Evolutionary conservation across 2,329 filamentous ascomycete species (phyloP).

Genomic region (Cordyceps cateniannulata): DNA sequence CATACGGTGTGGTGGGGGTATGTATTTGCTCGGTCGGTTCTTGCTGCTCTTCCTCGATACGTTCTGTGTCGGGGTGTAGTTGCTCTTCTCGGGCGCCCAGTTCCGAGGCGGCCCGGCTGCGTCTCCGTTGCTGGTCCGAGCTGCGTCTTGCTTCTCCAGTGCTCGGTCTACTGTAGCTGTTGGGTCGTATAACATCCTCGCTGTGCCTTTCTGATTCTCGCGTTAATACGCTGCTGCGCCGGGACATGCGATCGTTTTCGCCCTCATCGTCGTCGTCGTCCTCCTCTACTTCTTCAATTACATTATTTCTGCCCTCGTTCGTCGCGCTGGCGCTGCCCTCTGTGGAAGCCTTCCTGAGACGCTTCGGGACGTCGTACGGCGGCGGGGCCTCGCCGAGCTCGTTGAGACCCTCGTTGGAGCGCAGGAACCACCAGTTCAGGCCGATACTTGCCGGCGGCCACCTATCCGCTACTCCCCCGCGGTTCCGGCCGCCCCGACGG

Average conservation of each 20-base stretch:
- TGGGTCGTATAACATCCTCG: neutral
- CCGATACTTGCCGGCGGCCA: neutral
- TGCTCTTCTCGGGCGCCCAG: neutral
- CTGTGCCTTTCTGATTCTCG: neutral
- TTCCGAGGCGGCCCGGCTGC: neutral
- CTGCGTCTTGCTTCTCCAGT: neutral
- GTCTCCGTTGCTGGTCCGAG: neutral
- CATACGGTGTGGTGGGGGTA: neutral
- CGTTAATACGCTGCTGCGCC: neutral
- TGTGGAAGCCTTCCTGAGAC: slow-evolving; percentile 16
- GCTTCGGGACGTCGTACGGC: slow-evolving; percentile 43
- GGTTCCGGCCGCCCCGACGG: neutral
- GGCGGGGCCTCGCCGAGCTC: slow-evolving; percentile 60
- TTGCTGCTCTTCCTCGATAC: neutral
- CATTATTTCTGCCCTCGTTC: neutral
- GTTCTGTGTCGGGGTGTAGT: neutral
- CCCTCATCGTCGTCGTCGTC: neutral
- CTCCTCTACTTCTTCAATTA: neutral
- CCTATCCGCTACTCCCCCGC: neutral
- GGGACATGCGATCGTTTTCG: neutral
- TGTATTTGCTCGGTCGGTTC: neutral
- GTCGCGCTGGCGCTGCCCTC: neutral
- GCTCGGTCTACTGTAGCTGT: neutral
- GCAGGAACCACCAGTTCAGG: slow-evolving; percentile 15
- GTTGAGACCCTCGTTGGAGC: slow-evolving; percentile 50